Conservation (phyloP, 305 asterid species). For the Rubia occidens region DNA sequence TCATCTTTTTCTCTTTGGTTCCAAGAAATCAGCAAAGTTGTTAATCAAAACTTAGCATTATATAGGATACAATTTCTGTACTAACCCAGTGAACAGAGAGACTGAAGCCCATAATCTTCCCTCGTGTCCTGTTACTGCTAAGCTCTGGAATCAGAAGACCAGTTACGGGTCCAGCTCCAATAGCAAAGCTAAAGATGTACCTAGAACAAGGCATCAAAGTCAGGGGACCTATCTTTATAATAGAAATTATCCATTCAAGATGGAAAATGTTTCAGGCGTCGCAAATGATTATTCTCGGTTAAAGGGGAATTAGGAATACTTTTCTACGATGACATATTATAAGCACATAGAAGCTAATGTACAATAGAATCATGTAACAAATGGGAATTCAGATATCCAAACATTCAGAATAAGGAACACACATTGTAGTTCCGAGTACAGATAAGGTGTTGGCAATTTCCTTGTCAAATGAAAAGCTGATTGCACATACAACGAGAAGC, state of each 20-base stretch:
- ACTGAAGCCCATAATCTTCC: conserved; percentile 80
- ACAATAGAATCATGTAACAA: background rate
- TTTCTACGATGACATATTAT: background rate
- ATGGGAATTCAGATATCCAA: background rate
- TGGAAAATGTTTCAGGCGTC: background rate
- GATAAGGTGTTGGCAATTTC: conserved; percentile 51
- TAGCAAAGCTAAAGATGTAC: conserved; percentile 58
- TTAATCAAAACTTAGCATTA: background rate
- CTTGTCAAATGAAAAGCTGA: conserved; percentile 42
- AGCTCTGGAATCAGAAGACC: conserved; percentile 90
- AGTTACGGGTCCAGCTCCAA: conserved; percentile 82
- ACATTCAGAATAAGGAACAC: conserved; percentile 12
- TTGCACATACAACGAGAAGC: conserved; percentile 45
- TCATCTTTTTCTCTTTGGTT: background rate
- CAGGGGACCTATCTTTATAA: background rate
- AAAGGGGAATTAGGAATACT: background rate
- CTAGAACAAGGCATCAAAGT: conserved; percentile 28
- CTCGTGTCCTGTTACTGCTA: conserved; percentile 78
- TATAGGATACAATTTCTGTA: background rate
- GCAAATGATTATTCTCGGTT: background rate
- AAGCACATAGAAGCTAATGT: background rate
- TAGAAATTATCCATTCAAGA: background rate
- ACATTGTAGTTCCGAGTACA: conserved; percentile 62
- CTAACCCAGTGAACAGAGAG: conserved; percentile 84
- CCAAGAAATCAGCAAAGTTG: background rate